Evolutionary conservation across 306 rosid genomes (phyloP).

Genomic region (Quercus alba): DNA sequence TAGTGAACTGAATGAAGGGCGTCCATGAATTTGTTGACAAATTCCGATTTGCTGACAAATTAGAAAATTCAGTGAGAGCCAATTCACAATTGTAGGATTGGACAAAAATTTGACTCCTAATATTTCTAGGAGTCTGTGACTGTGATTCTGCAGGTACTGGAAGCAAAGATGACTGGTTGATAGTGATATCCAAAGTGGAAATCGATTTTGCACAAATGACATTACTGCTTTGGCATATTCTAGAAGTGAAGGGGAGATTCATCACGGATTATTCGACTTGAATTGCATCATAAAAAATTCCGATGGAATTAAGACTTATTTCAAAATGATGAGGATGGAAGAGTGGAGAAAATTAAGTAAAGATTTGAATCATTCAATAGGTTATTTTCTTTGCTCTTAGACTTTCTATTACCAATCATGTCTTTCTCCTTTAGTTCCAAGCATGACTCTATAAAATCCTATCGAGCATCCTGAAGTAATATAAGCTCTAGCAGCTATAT

Average conservation of each 20-base stretch:
- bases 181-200: slow-evolving; percentile 16
- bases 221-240: slow-evolving; percentile 15
- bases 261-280: neutral
- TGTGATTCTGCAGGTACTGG: neutral
- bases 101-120: too few species aligned
- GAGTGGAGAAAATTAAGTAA: neutral
- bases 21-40: too few species aligned
- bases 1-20: too few species aligned
- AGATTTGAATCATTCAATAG: neutral
- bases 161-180: neutral
- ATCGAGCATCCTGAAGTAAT: neutral
- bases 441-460: neutral
- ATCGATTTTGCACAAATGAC: neutral
- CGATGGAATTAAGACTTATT: too few species aligned
- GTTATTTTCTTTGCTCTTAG: neutral
- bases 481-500: too few species aligned
- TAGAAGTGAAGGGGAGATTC: neutral
- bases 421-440: too few species aligned
- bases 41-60: too few species aligned
- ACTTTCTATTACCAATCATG: too few species aligned
- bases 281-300: neutral
- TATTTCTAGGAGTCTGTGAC: neutral
- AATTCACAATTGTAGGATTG: too few species aligned
- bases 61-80: too few species aligned
- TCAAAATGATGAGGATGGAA: neutral